These are phyloP conservation scores for Naegleria gruberi DNA, from an alignment of 208 protist species.

Conservation along the genomic window DNA sequence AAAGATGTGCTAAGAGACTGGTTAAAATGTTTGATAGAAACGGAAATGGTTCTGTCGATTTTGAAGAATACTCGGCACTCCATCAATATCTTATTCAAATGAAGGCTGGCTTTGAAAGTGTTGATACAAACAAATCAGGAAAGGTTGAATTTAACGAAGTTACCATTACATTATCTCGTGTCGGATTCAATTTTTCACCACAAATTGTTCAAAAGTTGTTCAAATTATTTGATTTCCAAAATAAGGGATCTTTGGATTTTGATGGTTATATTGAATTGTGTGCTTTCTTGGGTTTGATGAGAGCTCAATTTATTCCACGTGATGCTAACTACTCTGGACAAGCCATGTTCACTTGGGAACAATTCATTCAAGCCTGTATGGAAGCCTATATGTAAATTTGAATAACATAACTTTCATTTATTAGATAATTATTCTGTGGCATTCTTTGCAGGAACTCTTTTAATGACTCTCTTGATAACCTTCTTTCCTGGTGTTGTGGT, in stretches of 20 bases:
- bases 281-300: background rate
- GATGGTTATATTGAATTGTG: slow-evolving; percentile 14
- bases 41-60: slow-evolving; percentile 50
- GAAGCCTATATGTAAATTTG: background rate
- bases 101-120: background rate
- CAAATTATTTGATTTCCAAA: slow-evolving; percentile 2
- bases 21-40: slow-evolving; percentile 68
- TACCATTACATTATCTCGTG: background rate
- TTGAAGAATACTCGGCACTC: slow-evolving; percentile 60
- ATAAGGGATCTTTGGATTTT: background rate
- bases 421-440: too few species aligned
- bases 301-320: background rate
- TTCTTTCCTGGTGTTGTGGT: background rate
- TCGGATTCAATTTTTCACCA: background rate
- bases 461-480: background rate
- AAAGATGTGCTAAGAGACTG: slow-evolving; percentile 51
- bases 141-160: slow-evolving; percentile 17
- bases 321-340: background rate
- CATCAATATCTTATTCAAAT: slow-evolving; percentile 34
- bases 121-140: slow-evolving; percentile 27
- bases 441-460: background rate
- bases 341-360: background rate
- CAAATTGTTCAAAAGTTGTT: slow-evolving; percentile 16
- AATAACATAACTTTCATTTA: too few species aligned
- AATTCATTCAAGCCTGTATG: background rate